phyloP scores from a whole-genome alignment of 2,329 filamentous ascomycete genomes.

The Penicillium sp. region DNA sequence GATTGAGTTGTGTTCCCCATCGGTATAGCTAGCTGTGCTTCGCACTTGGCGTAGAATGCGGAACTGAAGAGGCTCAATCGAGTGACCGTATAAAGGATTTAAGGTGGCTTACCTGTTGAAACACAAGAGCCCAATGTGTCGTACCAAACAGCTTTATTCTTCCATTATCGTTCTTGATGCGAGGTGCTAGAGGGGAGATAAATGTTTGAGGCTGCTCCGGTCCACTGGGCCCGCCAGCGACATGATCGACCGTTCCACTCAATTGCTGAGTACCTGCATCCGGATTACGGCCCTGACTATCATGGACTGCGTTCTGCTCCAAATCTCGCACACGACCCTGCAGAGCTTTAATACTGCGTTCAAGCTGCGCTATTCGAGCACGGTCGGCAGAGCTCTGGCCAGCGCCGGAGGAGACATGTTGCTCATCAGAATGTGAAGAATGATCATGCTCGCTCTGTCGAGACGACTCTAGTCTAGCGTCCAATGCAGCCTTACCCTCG shows the following conservation, averaged over 20 bases:
- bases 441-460: slow-evolving; percentile 1
- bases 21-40: slow-evolving; percentile 5
- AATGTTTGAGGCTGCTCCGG: slow-evolving; percentile 5
- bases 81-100: not conserved
- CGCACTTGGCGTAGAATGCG: slow-evolving; percentile 12
- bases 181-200: slow-evolving; percentile 12
- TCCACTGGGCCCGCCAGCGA: not conserved
- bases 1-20: slow-evolving; percentile 12
- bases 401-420: not conserved
- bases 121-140: slow-evolving; percentile 15
- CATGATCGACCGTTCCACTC: not conserved
- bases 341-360: slow-evolving; percentile 8
- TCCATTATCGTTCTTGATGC: slow-evolving; percentile 5
- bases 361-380: slow-evolving; percentile 13
- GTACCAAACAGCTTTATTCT: slow-evolving; percentile 14
- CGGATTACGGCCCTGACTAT: not conserved
- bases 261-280: not conserved
- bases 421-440: not conserved
- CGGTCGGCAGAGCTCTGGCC: not conserved
- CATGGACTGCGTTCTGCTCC: not conserved
- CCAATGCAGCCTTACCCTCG: slow-evolving; percentile 9
- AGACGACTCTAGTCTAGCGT: slow-evolving; percentile 1
- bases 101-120: slow-evolving; percentile 11
- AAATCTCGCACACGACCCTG: slow-evolving; percentile 10
- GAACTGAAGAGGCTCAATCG: slow-evolving; percentile 4